These are phyloP conservation scores for Fusarium sp. DNA, from an alignment of 2,329 filamentous ascomycete species.

Conservation along the genomic window DNA sequence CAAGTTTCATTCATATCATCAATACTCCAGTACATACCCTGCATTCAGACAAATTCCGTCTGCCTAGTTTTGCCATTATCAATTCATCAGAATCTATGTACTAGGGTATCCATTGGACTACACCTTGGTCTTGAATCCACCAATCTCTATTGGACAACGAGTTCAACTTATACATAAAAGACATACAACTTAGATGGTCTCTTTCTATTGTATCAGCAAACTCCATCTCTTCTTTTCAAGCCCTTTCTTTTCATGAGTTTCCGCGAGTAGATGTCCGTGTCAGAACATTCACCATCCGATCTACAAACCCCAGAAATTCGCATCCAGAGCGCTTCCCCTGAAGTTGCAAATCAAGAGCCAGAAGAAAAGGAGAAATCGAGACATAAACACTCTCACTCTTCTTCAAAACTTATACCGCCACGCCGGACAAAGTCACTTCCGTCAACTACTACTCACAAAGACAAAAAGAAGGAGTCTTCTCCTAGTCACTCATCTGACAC, in stretches of 20 bases:
- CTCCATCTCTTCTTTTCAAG: slow-evolving; percentile 3
- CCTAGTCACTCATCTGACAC: slow-evolving; percentile 18
- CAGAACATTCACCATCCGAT: slow-evolving; percentile 31
- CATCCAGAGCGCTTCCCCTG: slow-evolving; percentile 49
- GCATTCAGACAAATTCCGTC: slow-evolving; percentile 8
- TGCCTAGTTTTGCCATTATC: slow-evolving; percentile 15
- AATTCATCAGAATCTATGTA: slow-evolving; percentile 1
- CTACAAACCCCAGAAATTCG: slow-evolving; percentile 45
- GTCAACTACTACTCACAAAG: slow-evolving; percentile 14
- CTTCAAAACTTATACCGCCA: slow-evolving; percentile 32
- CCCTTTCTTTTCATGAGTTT: slow-evolving; percentile 25
- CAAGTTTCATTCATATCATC: slow-evolving; percentile 16
- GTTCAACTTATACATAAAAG: slow-evolving; percentile 2
- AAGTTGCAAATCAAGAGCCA: slow-evolving; percentile 16
- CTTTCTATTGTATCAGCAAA: slow-evolving; percentile 4
- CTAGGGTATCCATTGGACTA: slow-evolving; percentile 1
- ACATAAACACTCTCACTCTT: slow-evolving; percentile 6
- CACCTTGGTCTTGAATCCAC: not conserved
- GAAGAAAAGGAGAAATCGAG: slow-evolving; percentile 7
- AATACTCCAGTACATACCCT: not conserved
- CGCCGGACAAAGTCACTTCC: slow-evolving; percentile 35
- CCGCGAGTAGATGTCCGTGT: slow-evolving; percentile 46
- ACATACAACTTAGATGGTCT: slow-evolving; percentile 15
- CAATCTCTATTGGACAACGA: slow-evolving; percentile 4
- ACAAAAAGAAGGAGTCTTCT: slow-evolving; percentile 36